A percentile compares a stretch with the other conserved stretches of the same genome.
Conservation (phyloP, 208 protist genomes). For the Endotrypanum monterogeii region DNA sequence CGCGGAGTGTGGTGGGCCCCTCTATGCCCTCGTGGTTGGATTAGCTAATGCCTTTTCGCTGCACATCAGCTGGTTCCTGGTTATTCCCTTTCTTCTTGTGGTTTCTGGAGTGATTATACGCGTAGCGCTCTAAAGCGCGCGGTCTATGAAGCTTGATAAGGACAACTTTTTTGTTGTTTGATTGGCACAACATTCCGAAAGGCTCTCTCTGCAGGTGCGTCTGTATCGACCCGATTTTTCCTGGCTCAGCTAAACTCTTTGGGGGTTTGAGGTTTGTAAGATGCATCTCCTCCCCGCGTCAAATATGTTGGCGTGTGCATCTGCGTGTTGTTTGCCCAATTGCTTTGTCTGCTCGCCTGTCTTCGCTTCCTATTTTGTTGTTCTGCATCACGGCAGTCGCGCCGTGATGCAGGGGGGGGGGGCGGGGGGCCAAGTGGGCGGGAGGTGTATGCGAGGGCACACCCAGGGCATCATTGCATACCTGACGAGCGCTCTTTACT, state of each 20-base stretch:
- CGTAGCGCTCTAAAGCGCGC: neutral
- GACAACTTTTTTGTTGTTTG: neutral
- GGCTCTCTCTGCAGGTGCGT: neutral
- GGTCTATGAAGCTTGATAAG: neutral
- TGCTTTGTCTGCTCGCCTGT: no score
- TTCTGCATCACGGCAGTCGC: no score
- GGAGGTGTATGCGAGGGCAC: no score
- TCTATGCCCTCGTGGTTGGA: neutral
- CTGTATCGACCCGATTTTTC: neutral
- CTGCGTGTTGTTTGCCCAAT: no score
- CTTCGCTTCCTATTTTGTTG: no score
- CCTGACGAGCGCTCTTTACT: no score
- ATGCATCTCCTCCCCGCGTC: no score
- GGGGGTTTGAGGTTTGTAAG: neutral
- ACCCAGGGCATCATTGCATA: no score
- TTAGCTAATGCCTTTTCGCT: neutral
- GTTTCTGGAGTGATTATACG: slow-evolving; percentile 1
- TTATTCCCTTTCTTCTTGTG: slow-evolving; percentile 15
- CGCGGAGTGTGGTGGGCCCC: neutral
- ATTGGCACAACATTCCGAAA: neutral
- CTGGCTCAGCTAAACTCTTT: neutral
- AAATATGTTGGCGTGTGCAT: no score
- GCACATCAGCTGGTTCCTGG: slow-evolving; percentile 10
- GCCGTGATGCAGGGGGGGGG: no score
- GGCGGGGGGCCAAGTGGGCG: no score